Conservation (phyloP, 2,329 filamentous ascomycete species). For the Mollisiaceae sp. region DNA sequence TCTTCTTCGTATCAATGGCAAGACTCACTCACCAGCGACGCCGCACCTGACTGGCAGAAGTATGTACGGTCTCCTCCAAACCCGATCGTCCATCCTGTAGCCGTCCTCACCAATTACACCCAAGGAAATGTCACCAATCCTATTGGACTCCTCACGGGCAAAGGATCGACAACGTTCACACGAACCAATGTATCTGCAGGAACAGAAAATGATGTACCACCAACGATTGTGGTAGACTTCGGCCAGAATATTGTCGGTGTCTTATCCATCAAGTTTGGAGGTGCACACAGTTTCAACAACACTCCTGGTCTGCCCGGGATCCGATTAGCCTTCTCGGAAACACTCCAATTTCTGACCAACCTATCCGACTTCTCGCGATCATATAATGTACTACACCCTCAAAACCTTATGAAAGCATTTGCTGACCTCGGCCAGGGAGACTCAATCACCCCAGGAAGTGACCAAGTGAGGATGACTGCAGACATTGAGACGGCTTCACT, state of each 20-base stretch:
- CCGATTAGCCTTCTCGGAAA: slow-evolving; percentile 56
- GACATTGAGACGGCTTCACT: not conserved
- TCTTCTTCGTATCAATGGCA: slow-evolving; percentile 22
- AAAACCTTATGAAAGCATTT: not conserved
- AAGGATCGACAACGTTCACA: slow-evolving; percentile 43
- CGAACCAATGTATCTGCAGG: slow-evolving; percentile 6
- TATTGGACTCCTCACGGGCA: slow-evolving; percentile 42
- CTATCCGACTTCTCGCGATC: slow-evolving; percentile 56
- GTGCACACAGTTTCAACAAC: slow-evolving; percentile 32
- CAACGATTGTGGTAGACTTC: slow-evolving; percentile 55
- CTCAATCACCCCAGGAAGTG: slow-evolving; percentile 52
- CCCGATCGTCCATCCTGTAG: slow-evolving; percentile 42
- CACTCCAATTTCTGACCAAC: slow-evolving; percentile 49
- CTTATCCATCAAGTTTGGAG: slow-evolving; percentile 50
- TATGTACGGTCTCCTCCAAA: slow-evolving; percentile 48
- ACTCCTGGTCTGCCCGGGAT: slow-evolving; percentile 48
- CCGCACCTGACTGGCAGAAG: slow-evolving; percentile 43
- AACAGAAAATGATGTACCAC: slow-evolving; percentile 31
- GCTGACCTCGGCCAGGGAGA: slow-evolving; percentile 39
- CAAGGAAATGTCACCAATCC: slow-evolving; percentile 48
- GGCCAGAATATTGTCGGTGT: slow-evolving; percentile 54
- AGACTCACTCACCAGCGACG: slow-evolving; percentile 8
- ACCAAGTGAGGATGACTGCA: slow-evolving; percentile 46
- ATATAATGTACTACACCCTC: slow-evolving; percentile 46
- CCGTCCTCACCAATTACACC: slow-evolving; percentile 43